Evolutionary conservation across 78 protist species (phyloP).

Genomic region (Dictyostelium firmibasis): DNA sequence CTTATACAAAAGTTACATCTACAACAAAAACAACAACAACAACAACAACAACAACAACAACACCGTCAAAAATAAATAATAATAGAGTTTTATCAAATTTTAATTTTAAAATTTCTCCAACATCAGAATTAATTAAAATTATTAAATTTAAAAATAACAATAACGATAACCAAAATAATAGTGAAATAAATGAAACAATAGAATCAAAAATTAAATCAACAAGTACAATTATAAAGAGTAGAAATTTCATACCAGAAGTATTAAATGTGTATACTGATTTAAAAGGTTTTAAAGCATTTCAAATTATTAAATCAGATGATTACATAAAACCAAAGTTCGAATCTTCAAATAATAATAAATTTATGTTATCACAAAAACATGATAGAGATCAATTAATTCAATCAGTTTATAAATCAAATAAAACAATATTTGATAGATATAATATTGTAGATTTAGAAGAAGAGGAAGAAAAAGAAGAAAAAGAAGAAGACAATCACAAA

Average conservation of each 20-base stretch:
- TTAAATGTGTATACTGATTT: not conserved
- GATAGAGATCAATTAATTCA: not conserved
- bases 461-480: not conserved
- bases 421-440: not conserved
- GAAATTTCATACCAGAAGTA: not conserved
- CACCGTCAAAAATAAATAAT: not conserved
- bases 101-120: not conserved
- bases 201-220: not conserved
- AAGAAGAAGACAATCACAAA: not conserved
- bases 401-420: not conserved
- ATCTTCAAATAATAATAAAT: not conserved
- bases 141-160: not conserved
- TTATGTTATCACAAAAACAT: not conserved
- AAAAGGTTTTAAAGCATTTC: not conserved
- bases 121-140: too few species aligned
- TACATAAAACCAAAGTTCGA: not conserved
- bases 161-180: not conserved
- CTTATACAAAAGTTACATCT: not conserved
- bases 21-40: not conserved
- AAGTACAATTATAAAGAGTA: not conserved
- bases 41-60: not conserved
- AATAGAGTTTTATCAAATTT: not conserved
- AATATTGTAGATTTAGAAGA: conserved; percentile 3
- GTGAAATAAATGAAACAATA: not conserved
- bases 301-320: not conserved